Percentiles rank a stretch among this genome's conserved stretches.
These are phyloP conservation scores for Cyclostephanos invisitatus DNA, from an alignment of 108 stramenopile genomes.

Conservation along the genomic window DNA sequence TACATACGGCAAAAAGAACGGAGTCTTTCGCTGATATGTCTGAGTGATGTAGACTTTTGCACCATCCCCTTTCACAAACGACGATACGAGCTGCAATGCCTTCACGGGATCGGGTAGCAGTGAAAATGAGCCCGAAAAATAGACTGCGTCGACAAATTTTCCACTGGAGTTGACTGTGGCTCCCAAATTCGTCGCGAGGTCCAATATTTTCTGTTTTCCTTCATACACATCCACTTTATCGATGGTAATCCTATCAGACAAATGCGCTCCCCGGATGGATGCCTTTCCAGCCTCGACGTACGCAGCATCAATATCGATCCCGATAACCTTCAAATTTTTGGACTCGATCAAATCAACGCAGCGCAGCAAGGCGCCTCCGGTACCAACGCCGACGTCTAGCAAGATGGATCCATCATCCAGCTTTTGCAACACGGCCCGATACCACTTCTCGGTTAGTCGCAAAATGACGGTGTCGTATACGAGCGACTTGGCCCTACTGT, in stretches of 20 bases:
- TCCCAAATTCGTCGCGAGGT: slow-evolving; percentile 22
- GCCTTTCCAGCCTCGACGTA: slow-evolving; percentile 59
- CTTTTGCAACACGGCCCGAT: slow-evolving; percentile 46
- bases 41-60: slow-evolving; percentile 68
- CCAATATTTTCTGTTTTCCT: slow-evolving; percentile 27
- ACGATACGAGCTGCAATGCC: slow-evolving; percentile 50
- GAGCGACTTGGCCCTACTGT: slow-evolving; percentile 36
- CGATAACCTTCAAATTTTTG: slow-evolving; percentile 54
- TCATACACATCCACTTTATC: slow-evolving; percentile 51
- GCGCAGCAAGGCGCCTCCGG: slow-evolving; percentile 53
- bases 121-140: slow-evolving; percentile 69
- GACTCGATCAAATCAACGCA: slow-evolving; percentile 39
- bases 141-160: slow-evolving; percentile 59
- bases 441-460: slow-evolving; percentile 69
- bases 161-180: slow-evolving; percentile 11
- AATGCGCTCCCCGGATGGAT: slow-evolving; percentile 24
- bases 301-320: slow-evolving; percentile 62
- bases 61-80: slow-evolving; percentile 30
- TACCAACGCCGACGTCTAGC: slow-evolving; percentile 76
- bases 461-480: slow-evolving; percentile 65
- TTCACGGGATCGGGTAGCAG: slow-evolving; percentile 63
- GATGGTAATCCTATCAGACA: slow-evolving; percentile 42
- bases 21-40: slow-evolving; percentile 62
- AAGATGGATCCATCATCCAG: slow-evolving; percentile 36
- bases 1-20: slow-evolving; percentile 48